Base-by-base conservation (phyloP, 768 basidiomycete species). In the Gymnopilus junonius region DNA sequence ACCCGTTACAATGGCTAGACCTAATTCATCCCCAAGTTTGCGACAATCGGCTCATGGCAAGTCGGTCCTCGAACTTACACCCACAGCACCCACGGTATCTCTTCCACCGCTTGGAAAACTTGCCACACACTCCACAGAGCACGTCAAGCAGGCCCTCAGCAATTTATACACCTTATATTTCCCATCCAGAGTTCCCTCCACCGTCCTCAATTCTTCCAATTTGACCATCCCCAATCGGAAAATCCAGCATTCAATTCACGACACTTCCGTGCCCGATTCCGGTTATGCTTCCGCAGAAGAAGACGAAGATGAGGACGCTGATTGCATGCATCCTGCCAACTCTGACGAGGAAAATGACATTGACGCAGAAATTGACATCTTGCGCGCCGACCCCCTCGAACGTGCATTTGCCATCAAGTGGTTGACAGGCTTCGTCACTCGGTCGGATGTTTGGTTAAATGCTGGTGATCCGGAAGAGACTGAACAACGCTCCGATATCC, bases 261-360 rank as follows among this genome's bases (percentile, higher is more conserved):
- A 82, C 55, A 74, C 70, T 8, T 76, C 76, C 17, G 80, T 85
- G 3, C 87, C 87, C 1, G 91, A 93, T 74, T 92, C 91, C 11
- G 92, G 92, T 35, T 93, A 93, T 65, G 92, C 89, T 5, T 91
- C 90, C 40, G 89, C 87, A 25, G 88, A 87, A 55, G 87, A 86
- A 53, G 86, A 87, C 0, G 84, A 83, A n/a, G 88, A 87, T 51
- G 87, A 86, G 50, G 86, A 87, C 0, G 84, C 83, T 0, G 82
- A 81, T 1, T 75, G 76, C 2, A 72, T 73, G 0, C 76, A 74
- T 56, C 56, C 29, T 53, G 27, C 61, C 45, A 51, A 61, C 51
- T 65, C 65, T 17, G 63, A 53, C 31, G 43, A 31, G 34, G 71
- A 71, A 8, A 66, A 71, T 2, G 68, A 75, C 20, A 59, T 51